Evolutionary conservation across 352 stramenopile species (phyloP).

Genomic region (Phytopythium helicoides): DNA sequence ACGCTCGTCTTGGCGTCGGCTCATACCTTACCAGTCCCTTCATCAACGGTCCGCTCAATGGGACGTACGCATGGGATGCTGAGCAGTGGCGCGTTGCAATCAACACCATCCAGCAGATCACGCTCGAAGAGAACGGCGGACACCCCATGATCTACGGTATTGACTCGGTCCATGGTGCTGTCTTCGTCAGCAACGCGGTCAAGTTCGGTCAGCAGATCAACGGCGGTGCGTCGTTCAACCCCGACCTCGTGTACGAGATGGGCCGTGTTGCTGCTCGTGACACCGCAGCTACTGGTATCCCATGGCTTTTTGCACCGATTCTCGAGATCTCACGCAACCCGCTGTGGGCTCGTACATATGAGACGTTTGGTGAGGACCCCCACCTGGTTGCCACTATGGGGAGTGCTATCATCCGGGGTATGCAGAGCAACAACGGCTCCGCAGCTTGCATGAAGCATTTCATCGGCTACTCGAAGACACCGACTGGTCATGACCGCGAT

Average conservation of each 20-base stretch:
- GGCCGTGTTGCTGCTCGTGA: constrained; percentile 72
- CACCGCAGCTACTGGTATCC: constrained; percentile 75
- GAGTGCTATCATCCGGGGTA: constrained; percentile 52
- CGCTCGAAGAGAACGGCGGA: constrained; percentile 47
- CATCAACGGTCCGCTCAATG: not conserved
- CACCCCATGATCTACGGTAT: constrained; percentile 81
- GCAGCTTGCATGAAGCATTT: constrained; percentile 87
- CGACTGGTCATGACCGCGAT: constrained; percentile 74
- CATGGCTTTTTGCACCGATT: constrained; percentile 88
- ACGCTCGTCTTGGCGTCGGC: too few species aligned
- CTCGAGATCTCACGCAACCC: constrained; percentile 79
- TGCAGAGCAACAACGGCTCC: constrained; percentile 60
- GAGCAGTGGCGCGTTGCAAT: constrained; percentile 64
- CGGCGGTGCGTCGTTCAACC: constrained; percentile 84
- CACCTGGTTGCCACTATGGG: constrained; percentile 69
- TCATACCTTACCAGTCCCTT: too few species aligned
- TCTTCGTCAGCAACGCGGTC: constrained; percentile 75
- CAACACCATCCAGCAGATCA: constrained; percentile 68
- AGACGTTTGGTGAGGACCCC: constrained; percentile 92
- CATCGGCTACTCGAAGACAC: constrained; percentile 76
- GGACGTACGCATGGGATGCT: constrained; percentile 40
- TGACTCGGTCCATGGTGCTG: constrained; percentile 87
- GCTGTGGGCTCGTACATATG: constrained; percentile 84
- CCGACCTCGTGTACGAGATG: constrained; percentile 48
- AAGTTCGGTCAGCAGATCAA: constrained; percentile 89